These are phyloP conservation scores for Rhexocercosporidium sp. DNA, from an alignment of 2,329 filamentous ascomycete genomes.

Conservation along the genomic window DNA sequence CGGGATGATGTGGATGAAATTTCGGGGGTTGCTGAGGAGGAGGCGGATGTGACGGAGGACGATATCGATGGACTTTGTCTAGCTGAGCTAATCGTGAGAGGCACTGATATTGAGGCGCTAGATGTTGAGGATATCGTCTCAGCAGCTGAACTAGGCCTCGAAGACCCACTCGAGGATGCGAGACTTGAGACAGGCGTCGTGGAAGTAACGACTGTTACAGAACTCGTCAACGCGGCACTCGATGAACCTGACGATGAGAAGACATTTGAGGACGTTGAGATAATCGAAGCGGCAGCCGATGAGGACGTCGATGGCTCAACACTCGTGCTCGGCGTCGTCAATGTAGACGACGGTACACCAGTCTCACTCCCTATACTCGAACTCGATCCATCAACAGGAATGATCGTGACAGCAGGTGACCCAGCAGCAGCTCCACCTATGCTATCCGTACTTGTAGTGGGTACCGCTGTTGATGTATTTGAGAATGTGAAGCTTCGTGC, in stretches of 20 bases:
- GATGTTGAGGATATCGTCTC: not conserved
- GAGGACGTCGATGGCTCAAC: not conserved
- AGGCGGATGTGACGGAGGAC: not conserved
- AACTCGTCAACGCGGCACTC: not conserved
- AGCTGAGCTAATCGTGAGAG: not conserved
- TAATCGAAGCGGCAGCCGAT: not conserved
- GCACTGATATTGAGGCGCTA: not conserved
- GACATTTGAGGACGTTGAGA: not conserved
- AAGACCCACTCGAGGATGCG: not conserved
- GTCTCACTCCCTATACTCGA: not conserved
- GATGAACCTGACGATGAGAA: not conserved
- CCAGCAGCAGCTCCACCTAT: too few relatives aligned
- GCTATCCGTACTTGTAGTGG: not conserved
- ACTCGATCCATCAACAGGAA: slow-evolving; percentile 11
- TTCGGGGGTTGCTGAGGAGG: not conserved
- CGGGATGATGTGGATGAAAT: not conserved
- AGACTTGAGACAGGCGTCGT: not conserved
- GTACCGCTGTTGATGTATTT: slow-evolving; percentile 21
- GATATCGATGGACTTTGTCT: not conserved
- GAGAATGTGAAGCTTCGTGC: slow-evolving; percentile 24
- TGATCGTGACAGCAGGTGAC: slow-evolving; percentile 19
- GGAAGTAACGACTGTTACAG: not conserved
- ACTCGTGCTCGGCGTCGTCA: not conserved
- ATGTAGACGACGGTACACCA: not conserved
- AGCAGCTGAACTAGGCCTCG: not conserved